Conservation (phyloP, 1,139 yeast genomes). For the Suhomyces guaymorum region DNA sequence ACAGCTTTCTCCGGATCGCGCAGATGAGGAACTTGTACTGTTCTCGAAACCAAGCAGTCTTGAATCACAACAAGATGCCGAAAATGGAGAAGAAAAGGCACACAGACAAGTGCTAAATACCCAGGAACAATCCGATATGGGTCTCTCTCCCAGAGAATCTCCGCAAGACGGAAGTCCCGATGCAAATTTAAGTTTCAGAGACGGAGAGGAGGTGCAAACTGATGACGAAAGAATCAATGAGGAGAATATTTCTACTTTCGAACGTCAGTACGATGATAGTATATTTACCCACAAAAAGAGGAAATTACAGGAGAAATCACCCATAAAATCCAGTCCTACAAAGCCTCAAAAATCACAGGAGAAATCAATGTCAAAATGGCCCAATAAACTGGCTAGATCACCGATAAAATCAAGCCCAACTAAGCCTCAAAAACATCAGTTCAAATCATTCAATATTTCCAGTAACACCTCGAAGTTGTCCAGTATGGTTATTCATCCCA, state of each 20-base stretch:
- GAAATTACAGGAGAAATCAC: slow-evolving; percentile 5
- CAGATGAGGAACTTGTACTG: background rate
- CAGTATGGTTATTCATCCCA: slow-evolving; percentile 8
- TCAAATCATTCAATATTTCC: slow-evolving; percentile 10
- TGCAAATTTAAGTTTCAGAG: slow-evolving; percentile 3
- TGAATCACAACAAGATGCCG: background rate
- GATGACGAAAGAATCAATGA: slow-evolving; percentile 16
- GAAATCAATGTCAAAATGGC: too few relatives aligned
- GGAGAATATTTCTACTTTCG: slow-evolving; percentile 4
- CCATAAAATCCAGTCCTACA: slow-evolving; percentile 6
- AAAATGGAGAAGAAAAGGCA: slow-evolving; percentile 4
- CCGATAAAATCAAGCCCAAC: slow-evolving; percentile 7
- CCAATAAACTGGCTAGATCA: too few relatives aligned
- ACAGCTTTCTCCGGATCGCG: background rate
- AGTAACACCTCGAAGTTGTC: slow-evolving; percentile 9
- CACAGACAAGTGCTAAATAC: slow-evolving; percentile 21
- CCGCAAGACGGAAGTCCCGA: slow-evolving; percentile 1
- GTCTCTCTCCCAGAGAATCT: background rate
- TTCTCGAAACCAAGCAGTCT: background rate
- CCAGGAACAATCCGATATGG: slow-evolving; percentile 15
- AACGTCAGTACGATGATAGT: slow-evolving; percentile 17
- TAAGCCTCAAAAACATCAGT: slow-evolving; percentile 3
- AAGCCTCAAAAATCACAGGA: slow-evolving; percentile 3
- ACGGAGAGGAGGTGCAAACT: slow-evolving; percentile 14
- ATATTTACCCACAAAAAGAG: slow-evolving; percentile 15